Conservation (phyloP, 208 protist species). For the Crithidia thermophila region DNA sequence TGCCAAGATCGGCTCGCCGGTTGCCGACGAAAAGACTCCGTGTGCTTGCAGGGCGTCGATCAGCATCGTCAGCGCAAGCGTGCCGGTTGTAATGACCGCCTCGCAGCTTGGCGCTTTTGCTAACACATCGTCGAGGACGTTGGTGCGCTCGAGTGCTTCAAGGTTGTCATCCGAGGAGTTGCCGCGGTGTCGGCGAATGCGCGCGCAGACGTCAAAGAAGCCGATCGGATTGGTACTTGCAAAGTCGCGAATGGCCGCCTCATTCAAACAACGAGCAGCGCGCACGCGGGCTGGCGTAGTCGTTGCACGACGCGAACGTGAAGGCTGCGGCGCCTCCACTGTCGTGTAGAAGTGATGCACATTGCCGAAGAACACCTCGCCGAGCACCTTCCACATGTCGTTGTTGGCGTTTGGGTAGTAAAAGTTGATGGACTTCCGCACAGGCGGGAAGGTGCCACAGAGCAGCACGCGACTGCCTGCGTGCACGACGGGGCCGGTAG, state of each 20-base stretch:
- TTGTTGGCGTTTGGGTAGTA: conserved; percentile 45
- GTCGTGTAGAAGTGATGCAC: conserved; percentile 20
- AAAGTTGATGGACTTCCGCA: conserved; percentile 29
- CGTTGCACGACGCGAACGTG: background rate
- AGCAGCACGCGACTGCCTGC: conserved; percentile 27
- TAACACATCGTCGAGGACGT: conserved; percentile 26
- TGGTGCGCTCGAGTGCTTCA: conserved; percentile 10
- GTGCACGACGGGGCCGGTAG: conserved; percentile 18
- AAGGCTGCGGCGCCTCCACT: background rate
- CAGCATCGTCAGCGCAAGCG: conserved; percentile 30
- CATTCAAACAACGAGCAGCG: conserved; percentile 8
- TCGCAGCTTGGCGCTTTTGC: conserved; percentile 20
- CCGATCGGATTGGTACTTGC: conserved; percentile 9
- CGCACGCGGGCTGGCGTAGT: too few species aligned
- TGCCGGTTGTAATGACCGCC: conserved; percentile 38
- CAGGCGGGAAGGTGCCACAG: conserved; percentile 37
- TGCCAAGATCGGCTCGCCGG: background rate
- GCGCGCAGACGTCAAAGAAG: conserved; percentile 31
- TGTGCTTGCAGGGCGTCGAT: conserved; percentile 3
- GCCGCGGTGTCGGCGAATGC: conserved; percentile 18
- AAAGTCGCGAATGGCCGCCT: conserved; percentile 21
- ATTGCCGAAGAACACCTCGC: conserved; percentile 29
- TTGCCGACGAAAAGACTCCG: conserved; percentile 11
- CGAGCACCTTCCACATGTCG: conserved; percentile 43
- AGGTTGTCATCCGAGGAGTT: conserved; percentile 35